phyloP scores from a whole-genome alignment of 2,329 filamentous ascomycete genomes.

The Penicillium glabrum region DNA sequence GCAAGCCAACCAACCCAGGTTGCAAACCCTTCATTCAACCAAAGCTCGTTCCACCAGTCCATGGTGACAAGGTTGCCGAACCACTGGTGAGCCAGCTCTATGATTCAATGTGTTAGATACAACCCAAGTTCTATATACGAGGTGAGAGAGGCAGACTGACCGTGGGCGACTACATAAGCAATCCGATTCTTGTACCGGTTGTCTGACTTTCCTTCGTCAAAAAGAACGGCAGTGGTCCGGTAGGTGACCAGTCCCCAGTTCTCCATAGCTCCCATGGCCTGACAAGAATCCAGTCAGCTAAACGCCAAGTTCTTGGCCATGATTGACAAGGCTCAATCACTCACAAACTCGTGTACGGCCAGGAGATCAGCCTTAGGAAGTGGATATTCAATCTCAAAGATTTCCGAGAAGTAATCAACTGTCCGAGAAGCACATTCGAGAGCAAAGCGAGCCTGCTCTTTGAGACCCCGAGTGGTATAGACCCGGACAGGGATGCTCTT shows the following conservation, averaged over 20 bases:
- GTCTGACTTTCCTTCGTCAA: conserved; percentile 89
- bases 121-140: background rate
- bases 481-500: conserved; percentile 90
- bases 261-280: conserved; percentile 75
- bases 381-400: conserved; percentile 90
- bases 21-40: conserved; percentile 95
- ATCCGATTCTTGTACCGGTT: conserved; percentile 88
- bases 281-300: conserved; percentile 42
- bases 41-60: conserved; percentile 95
- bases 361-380: conserved; percentile 88
- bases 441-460: conserved; percentile 86
- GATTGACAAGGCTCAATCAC: conserved; percentile 30
- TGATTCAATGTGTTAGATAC: background rate
- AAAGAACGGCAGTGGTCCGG: conserved; percentile 91
- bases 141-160: conserved; percentile 28
- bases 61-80: conserved; percentile 94
- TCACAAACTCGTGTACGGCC: conserved; percentile 88
- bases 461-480: conserved; percentile 92
- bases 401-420: conserved; percentile 93
- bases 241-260: conserved; percentile 98
- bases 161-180: conserved; percentile 95
- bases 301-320: background rate
- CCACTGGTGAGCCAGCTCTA: conserved; percentile 92
- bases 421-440: conserved; percentile 88
- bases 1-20: conserved; percentile 98